Conservation (phyloP, 2,329 filamentous ascomycete genomes). For the Calonectria pteridis region DNA sequence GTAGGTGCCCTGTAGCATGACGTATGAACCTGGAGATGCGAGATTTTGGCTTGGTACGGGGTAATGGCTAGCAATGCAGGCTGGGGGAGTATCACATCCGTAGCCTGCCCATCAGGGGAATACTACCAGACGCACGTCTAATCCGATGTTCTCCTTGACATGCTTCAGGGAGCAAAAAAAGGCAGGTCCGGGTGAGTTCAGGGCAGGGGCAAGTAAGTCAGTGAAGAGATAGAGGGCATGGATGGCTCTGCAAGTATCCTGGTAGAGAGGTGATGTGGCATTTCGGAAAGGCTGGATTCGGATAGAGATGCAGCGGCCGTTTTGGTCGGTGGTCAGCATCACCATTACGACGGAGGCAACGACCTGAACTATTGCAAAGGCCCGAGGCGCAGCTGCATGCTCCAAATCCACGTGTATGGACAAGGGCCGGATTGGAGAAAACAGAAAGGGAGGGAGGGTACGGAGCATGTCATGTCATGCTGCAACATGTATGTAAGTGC, state of each 20-base stretch:
- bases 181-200: slow-evolving; percentile 9
- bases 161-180: neutral
- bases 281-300: neutral
- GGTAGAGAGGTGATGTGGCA: slow-evolving; percentile 6
- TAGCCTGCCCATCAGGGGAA: neutral
- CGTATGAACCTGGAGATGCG: neutral
- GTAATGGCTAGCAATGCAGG: neutral
- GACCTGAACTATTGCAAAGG: neutral
- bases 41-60: neutral
- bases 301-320: neutral
- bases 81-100: neutral
- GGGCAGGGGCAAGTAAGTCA: neutral
- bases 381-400: neutral
- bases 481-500: neutral
- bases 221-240: neutral
- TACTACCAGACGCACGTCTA: neutral
- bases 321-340: neutral
- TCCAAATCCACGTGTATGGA: neutral
- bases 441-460: neutral
- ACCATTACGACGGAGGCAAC: neutral
- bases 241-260: neutral
- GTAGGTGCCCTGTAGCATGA: slow-evolving; percentile 4
- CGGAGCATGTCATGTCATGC: neutral
- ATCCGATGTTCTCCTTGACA: neutral
- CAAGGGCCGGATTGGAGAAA: neutral